Percentiles rank a stretch among this genome's conserved stretches.
These are phyloP conservation scores for Entomortierella parvispora DNA, from an alignment of 192 early-diverging fungal species.

Conservation along the genomic window DNA sequence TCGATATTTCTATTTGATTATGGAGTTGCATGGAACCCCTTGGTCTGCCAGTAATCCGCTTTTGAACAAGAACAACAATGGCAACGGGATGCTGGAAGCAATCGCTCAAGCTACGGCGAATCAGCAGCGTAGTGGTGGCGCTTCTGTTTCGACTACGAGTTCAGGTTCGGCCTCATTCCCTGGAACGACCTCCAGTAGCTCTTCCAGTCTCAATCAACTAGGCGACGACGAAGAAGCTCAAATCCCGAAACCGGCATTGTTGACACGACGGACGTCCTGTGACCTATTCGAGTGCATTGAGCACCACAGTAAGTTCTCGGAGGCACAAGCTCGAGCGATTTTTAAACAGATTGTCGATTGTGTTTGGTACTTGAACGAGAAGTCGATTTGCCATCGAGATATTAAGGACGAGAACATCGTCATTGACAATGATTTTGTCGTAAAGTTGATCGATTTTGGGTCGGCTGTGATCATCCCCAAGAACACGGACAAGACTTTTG, in stretches of 20 bases:
- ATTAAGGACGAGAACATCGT: slow-evolving; percentile 86
- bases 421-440: slow-evolving; percentile 63
- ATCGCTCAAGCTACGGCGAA: slow-evolving; percentile 41
- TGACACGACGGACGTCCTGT: slow-evolving; percentile 65
- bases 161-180: slow-evolving; percentile 37
- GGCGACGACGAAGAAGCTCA: slow-evolving; percentile 14
- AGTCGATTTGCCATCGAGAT: slow-evolving; percentile 80
- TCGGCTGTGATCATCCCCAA: slow-evolving; percentile 64
- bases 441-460: slow-evolving; percentile 79
- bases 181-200: slow-evolving; percentile 20
- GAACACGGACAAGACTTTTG: slow-evolving; percentile 54
- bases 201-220: slow-evolving; percentile 37
- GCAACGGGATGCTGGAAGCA: slow-evolving; percentile 21
- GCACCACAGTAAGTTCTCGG: slow-evolving; percentile 67
- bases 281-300: slow-evolving; percentile 87
- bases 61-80: slow-evolving; percentile 21
- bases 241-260: slow-evolving; percentile 33
- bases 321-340: slow-evolving; percentile 70
- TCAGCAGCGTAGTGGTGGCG: slow-evolving; percentile 13
- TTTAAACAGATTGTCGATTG: slow-evolving; percentile 77
- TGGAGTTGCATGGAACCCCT: slow-evolving; percentile 67
- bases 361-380: slow-evolving; percentile 68
- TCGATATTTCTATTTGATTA: slow-evolving; percentile 63
- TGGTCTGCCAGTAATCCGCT: slow-evolving; percentile 54
- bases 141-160: slow-evolving; percentile 32